Evolutionary conservation across 495 filamentous ascomycete genomes (phyloP).

Genomic region (Aspergillus avenaceus): DNA sequence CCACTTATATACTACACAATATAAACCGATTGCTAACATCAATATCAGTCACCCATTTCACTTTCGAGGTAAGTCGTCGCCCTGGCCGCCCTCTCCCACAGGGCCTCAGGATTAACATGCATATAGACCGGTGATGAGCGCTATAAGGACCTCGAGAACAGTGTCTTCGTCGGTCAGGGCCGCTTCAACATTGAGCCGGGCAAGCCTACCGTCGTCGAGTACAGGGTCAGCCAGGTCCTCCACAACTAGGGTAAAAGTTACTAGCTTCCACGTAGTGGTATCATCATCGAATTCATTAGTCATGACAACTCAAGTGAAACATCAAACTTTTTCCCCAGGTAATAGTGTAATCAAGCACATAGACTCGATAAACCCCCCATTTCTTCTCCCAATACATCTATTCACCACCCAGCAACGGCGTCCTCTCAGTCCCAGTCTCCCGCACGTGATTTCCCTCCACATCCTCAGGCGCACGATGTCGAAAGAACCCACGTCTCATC

Average conservation of each 20-base stretch:
- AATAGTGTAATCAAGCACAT: no score
- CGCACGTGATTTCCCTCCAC: conserved; percentile 13
- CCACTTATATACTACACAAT: neutral
- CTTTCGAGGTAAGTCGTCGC: conserved; percentile 39
- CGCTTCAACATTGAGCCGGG: conserved; percentile 50
- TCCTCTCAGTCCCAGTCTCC: conserved; percentile 24
- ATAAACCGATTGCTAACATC: neutral
- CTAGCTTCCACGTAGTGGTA: neutral
- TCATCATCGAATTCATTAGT: no score
- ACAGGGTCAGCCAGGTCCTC: conserved; percentile 53
- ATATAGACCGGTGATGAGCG: conserved; percentile 40
- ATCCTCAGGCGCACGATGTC: neutral
- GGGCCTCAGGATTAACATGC: neutral
- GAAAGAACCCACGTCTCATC: conserved; percentile 10
- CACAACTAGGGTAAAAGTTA: conserved; percentile 7
- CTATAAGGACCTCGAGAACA: conserved; percentile 47
- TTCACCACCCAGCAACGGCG: conserved; percentile 20
- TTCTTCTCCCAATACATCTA: neutral
- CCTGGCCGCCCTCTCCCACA: neutral
- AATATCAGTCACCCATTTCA: conserved; percentile 44
- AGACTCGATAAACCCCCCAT: no score
- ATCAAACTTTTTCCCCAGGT: neutral
- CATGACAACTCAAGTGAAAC: neutral
- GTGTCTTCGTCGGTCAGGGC: conserved; percentile 52
- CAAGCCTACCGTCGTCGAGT: conserved; percentile 53